Percentiles rank a stretch among this genome's conserved stretches.
These are phyloP conservation scores for Pezicula rhizophila DNA, from an alignment of 2,329 filamentous ascomycete genomes.

Conservation along the genomic window DNA sequence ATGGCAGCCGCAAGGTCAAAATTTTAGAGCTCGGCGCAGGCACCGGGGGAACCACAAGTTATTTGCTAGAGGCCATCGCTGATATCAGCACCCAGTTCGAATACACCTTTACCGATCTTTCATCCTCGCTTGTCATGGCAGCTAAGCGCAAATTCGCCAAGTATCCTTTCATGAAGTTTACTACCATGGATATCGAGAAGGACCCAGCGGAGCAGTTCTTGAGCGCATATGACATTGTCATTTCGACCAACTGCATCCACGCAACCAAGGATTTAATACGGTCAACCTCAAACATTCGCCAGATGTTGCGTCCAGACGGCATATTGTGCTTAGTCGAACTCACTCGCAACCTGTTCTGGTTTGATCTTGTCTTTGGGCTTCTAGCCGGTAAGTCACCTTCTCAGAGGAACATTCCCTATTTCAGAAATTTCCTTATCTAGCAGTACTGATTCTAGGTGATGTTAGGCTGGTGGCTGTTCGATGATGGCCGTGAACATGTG, in stretches of 20 bases:
- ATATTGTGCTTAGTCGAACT: slow-evolving; percentile 13
- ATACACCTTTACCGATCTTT: slow-evolving; percentile 40
- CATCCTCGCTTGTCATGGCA: slow-evolving; percentile 21
- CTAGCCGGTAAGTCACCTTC: too few species aligned
- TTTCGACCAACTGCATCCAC: slow-evolving; percentile 17
- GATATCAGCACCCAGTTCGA: slow-evolving; percentile 20
- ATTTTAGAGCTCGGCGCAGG: slow-evolving; percentile 40
- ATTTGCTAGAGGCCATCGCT: slow-evolving; percentile 24
- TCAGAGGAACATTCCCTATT: too few species aligned
- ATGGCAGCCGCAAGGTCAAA: slow-evolving; percentile 13
- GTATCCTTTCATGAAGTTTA: slow-evolving; percentile 15
- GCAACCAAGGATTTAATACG: slow-evolving; percentile 7
- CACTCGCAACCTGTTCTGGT: slow-evolving; percentile 14
- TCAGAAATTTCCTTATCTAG: too few species aligned
- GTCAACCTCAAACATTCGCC: slow-evolving; percentile 3
- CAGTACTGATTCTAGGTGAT: too few species aligned
- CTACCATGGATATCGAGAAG: slow-evolving; percentile 12
- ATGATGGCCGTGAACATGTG: too few species aligned
- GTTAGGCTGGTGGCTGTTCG: too few species aligned
- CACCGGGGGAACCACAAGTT: too few species aligned
- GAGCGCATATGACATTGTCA: slow-evolving; percentile 10
- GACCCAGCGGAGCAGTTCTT: slow-evolving; percentile 3
- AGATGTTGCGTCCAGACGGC: slow-evolving; percentile 8
- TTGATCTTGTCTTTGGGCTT: slow-evolving; percentile 18
- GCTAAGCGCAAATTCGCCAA: slow-evolving; percentile 15